Conservation (phyloP, 306 rosid species). For the Corylus avellana region DNA sequence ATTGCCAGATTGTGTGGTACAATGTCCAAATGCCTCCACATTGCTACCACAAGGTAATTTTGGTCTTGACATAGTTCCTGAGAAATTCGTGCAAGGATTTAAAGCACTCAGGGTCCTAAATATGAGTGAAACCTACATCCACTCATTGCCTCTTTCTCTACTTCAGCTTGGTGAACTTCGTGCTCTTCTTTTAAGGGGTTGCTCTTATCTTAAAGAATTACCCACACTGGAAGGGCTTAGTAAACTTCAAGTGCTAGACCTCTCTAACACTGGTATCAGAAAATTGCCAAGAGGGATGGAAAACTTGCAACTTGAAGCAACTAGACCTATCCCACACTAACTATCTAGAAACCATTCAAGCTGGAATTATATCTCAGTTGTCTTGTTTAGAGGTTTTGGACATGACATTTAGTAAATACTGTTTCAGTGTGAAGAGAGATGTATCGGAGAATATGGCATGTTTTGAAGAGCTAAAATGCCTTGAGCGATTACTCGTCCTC, state of each 20-base stretch:
- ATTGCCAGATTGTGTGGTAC: constrained; percentile 2
- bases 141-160: constrained; percentile 5
- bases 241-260: constrained; percentile 24
- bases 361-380: too few relatives aligned
- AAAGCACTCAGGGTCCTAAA: constrained; percentile 14
- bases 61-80: constrained; percentile 1
- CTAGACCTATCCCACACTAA: too few relatives aligned
- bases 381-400: neutral
- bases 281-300: constrained; percentile 20
- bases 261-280: constrained; percentile 8
- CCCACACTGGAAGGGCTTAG: constrained; percentile 12
- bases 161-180: constrained; percentile 10
- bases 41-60: constrained; percentile 12
- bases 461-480: constrained; percentile 26
- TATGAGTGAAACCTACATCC: neutral
- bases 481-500: constrained; percentile 2
- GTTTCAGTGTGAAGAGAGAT: neutral
- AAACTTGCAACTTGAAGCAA: neutral
- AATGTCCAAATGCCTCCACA: constrained; percentile 19
- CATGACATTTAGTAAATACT: constrained; percentile 4
- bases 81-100: constrained; percentile 13
- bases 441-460: neutral
- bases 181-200: constrained; percentile 11
- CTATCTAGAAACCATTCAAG: too few relatives aligned
- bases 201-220: constrained; percentile 12